These are phyloP conservation scores for Magnolia sinica DNA, from an alignment of 164 flowering plant species.

Conservation along the genomic window DNA sequence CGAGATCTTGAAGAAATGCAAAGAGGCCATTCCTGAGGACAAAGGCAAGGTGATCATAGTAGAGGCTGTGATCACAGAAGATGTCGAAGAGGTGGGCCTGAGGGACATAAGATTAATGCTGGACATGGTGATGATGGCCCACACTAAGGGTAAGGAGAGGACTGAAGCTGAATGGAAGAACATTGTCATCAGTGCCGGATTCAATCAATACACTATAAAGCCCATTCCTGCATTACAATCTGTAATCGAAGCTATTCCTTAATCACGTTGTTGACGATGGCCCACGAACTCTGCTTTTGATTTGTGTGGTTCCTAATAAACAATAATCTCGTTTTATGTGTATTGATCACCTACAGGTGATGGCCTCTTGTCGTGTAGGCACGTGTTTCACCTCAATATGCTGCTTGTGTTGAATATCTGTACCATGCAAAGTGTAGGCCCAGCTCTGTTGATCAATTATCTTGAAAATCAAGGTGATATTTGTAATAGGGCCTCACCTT, in stretches of 20 bases:
- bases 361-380: not conserved
- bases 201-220: not conserved
- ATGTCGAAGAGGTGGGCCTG: conserved; percentile 14
- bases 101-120: conserved; percentile 37
- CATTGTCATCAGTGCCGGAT: not conserved
- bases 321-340: not conserved
- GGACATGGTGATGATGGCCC: conserved; percentile 58
- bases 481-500: too few relatives aligned
- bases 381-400: not conserved
- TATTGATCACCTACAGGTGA: not conserved
- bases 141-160: conserved; percentile 12
- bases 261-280: not conserved
- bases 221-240: conserved; percentile 6
- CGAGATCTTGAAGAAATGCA: conserved; percentile 44
- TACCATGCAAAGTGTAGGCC: too few relatives aligned
- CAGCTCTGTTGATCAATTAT: too few relatives aligned
- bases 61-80: conserved; percentile 45
- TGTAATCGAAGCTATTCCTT: conserved; percentile 3
- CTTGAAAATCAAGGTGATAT: too few relatives aligned
- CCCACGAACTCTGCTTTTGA: not conserved
- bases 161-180: conserved; percentile 5
- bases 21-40: conserved; percentile 44
- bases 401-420: too few relatives aligned
- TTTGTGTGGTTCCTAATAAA: not conserved
- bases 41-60: conserved; percentile 58